A percentile compares a stretch with the other conserved stretches of the same genome.
Evolutionary conservation across 345 rosid species (phyloP).

Genomic region (Gynandropsis gynandra): DNA sequence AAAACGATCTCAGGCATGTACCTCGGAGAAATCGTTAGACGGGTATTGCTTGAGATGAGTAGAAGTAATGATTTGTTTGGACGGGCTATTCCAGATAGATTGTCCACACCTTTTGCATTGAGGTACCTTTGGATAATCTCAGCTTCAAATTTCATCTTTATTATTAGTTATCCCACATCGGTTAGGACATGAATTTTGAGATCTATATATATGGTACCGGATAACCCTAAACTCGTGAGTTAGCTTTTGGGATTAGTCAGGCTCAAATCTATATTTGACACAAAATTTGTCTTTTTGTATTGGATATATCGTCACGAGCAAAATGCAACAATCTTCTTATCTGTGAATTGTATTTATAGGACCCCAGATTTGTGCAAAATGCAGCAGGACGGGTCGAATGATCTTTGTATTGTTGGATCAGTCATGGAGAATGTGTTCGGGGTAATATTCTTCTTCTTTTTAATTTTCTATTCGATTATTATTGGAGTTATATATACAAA

Average conservation of each 20-base stretch:
- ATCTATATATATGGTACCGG: too few relatives aligned
- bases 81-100: slow-evolving; percentile 33
- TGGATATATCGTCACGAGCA: too few relatives aligned
- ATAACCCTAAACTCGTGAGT: too few relatives aligned
- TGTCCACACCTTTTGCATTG: slow-evolving; percentile 43
- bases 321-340: too few relatives aligned
- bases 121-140: slow-evolving; percentile 30
- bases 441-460: too few relatives aligned
- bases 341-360: slow-evolving; percentile 24
- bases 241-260: too few relatives aligned
- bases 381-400: slow-evolving; percentile 59
- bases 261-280: too few relatives aligned
- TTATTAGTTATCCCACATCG: too few relatives aligned
- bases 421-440: slow-evolving; percentile 36
- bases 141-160: slow-evolving; percentile 1
- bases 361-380: slow-evolving; percentile 60
- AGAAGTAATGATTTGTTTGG: slow-evolving; percentile 54
- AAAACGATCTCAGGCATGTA: slow-evolving; percentile 94
- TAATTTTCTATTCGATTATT: too few relatives aligned
- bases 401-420: slow-evolving; percentile 59
- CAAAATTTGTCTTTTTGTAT: too few relatives aligned
- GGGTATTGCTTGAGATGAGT: slow-evolving; percentile 54
- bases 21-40: slow-evolving; percentile 76
- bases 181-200: too few relatives aligned
- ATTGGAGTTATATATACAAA: too few relatives aligned